Percentiles rank a stretch among this genome's conserved stretches.
Evolutionary conservation across 495 filamentous ascomycete genomes (phyloP).

Genomic region (Penicillium lividum): DNA sequence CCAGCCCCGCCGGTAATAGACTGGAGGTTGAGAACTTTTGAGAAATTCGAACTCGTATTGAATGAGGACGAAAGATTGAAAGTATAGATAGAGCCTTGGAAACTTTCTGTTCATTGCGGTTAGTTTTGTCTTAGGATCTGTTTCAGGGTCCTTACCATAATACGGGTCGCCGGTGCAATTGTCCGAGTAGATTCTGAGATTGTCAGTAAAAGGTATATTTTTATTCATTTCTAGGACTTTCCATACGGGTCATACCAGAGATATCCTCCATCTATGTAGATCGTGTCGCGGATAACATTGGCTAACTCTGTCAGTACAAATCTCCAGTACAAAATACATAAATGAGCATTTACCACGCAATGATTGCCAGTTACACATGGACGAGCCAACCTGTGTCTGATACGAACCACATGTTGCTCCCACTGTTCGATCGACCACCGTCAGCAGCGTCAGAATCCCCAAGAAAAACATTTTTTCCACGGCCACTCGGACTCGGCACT

Average conservation of each 20-base stretch:
- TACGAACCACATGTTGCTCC: conserved; percentile 16
- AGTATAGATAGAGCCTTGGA: conserved; percentile 43
- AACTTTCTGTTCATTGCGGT: conserved; percentile 47
- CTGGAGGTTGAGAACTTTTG: conserved; percentile 20
- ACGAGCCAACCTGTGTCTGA: conserved; percentile 46
- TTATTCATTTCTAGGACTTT: background rate
- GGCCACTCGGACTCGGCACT: background rate
- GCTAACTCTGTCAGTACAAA: conserved; percentile 37
- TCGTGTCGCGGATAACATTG: conserved; percentile 61
- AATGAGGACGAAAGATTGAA: conserved; percentile 57
- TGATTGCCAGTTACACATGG: conserved; percentile 58
- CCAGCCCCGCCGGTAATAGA: conserved; percentile 46
- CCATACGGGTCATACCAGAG: conserved; percentile 46
- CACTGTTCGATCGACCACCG: conserved; percentile 14
- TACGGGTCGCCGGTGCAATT: background rate
- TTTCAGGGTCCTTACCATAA: background rate
- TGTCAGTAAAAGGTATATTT: background rate
- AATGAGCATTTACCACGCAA: conserved; percentile 45
- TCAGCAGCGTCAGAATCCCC: conserved; percentile 17
- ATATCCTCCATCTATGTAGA: conserved; percentile 69
- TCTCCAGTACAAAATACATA: background rate
- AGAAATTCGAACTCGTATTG: conserved; percentile 27
- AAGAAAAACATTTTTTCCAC: background rate
- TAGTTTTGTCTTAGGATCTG: background rate
- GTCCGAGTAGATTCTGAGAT: background rate